Base-by-base conservation (phyloP, 2,329 filamentous ascomycete species). In the Fusarium sp. region DNA sequence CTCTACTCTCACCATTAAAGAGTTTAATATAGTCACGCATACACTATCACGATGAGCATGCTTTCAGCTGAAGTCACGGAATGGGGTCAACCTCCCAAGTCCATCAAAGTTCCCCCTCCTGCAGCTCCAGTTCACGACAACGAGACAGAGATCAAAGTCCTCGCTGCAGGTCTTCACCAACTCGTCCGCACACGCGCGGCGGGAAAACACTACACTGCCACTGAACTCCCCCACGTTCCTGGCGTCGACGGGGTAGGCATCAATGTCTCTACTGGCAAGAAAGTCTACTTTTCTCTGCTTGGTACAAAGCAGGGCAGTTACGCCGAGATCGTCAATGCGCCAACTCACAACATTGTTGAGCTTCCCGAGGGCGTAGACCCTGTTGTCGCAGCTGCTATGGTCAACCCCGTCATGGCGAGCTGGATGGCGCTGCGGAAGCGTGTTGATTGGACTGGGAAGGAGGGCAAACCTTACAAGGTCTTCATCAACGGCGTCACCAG, bases 401-500 rank as follows among this genome's bases (percentile, higher is more conserved):
- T 86, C 42, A 90, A 90, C 69, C 87, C 88, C 2, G 86, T 84
- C 31, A 84, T 88, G 81, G 85, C 84, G 59, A 84, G 83, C 44
- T 90, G 88, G 88, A 88, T 90, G 87, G 87, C 87, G 9, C 79
- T 90, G 39, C 82, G 80, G 27, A 80, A 83, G 42, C 82, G 87
- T 10, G 83, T 83, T 1, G 71, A 66, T 9, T 77, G 64, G 19
- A 57, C 54, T 7, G 46, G 25, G 4, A 81, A 82, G 5, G 49
- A 77, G 25, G 78, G 80, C 10, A 89, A 86, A 74, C 84, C 82
- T 8, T 84, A 85, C n/a, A 73, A 72, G 29, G 70, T 65, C 8
- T 79, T 88, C 19, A 84, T 90, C 46, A 68, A 88, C 19, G 88
- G 88, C 2, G 88, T 83, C 0, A 89, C 87, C 1, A 86, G 84